Evolutionary conservation across 352 stramenopile genomes (phyloP).

Genomic region (Detonula confervacea): DNA sequence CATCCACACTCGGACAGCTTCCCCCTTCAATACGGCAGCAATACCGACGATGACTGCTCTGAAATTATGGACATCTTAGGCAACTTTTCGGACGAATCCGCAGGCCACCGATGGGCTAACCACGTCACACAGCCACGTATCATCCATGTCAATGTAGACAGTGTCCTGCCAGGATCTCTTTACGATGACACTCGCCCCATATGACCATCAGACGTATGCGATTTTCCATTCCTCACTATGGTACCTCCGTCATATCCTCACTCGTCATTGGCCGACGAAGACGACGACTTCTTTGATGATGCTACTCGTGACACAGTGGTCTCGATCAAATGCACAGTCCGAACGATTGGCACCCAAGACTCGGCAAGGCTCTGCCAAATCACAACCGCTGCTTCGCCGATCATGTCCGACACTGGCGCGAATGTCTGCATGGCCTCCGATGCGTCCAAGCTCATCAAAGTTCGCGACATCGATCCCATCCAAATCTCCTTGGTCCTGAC

Average conservation of each 20-base stretch:
- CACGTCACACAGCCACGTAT: background rate
- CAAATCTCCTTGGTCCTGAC: background rate
- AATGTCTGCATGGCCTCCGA: slow-evolving; percentile 1
- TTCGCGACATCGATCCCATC: background rate
- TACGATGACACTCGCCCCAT: background rate
- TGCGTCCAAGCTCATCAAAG: background rate
- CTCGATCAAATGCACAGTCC: background rate
- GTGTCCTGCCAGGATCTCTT: background rate
- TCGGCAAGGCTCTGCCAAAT: background rate
- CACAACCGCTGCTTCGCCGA: background rate
- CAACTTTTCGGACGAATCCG: background rate
- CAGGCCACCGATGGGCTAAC: background rate
- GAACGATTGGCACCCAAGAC: background rate
- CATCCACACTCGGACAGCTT: no score
- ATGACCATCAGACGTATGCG: background rate
- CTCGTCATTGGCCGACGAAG: background rate
- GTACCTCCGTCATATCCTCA: no score
- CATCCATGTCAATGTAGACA: background rate
- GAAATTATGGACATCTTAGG: background rate
- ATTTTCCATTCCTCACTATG: background rate
- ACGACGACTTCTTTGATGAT: background rate
- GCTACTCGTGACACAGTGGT: background rate
- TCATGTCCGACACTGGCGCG: slow-evolving; percentile 5
- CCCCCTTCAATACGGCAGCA: no score
- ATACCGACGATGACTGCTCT: background rate